Evolutionary conservation across 108 stramenopile species (phyloP).

Genomic region (Pelagomonas calceolata): DNA sequence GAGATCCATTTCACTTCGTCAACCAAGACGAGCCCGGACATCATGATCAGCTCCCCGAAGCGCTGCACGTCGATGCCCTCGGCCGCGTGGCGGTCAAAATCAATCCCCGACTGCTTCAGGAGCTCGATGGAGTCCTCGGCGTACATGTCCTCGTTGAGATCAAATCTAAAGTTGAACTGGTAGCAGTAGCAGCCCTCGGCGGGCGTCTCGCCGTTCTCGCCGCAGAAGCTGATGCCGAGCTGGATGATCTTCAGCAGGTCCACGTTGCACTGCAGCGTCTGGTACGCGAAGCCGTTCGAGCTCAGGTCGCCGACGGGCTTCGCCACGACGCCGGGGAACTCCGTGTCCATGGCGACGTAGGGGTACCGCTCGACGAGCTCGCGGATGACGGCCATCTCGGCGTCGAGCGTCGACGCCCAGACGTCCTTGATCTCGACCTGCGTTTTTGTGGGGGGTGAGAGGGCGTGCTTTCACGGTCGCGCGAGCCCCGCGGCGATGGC

Average conservation of each 20-base stretch:
- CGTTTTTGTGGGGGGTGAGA: too few relatives aligned
- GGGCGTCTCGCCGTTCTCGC: constrained; percentile 40
- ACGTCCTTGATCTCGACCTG: constrained; percentile 52
- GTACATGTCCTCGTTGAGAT: constrained; percentile 89
- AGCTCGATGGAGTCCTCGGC: constrained; percentile 96
- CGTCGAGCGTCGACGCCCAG: constrained; percentile 44
- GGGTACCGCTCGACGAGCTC: constrained; percentile 82
- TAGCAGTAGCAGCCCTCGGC: constrained; percentile 84
- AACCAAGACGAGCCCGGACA: constrained; percentile 84
- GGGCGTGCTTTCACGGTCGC: too few relatives aligned
- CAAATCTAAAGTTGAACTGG: constrained; percentile 98
- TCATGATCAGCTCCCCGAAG: constrained; percentile 96
- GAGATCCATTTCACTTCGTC: constrained; percentile 91
- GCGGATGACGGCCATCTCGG: constrained; percentile 78
- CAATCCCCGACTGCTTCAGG: constrained; percentile 81
- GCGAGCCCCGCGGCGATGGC: too few relatives aligned
- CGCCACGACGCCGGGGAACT: constrained; percentile 97
- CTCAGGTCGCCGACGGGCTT: constrained; percentile 84
- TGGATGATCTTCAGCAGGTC: constrained; percentile 97
- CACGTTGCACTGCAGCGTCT: constrained; percentile 93
- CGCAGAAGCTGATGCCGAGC: constrained; percentile 83
- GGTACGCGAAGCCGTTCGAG: constrained; percentile 89
- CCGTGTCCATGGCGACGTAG: constrained; percentile 98
- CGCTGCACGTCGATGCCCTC: constrained; percentile 82
- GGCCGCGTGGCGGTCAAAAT: constrained; percentile 78